Evolutionary conservation across 768 basidiomycete species (phyloP).

Genomic region (Suillus luteus): DNA sequence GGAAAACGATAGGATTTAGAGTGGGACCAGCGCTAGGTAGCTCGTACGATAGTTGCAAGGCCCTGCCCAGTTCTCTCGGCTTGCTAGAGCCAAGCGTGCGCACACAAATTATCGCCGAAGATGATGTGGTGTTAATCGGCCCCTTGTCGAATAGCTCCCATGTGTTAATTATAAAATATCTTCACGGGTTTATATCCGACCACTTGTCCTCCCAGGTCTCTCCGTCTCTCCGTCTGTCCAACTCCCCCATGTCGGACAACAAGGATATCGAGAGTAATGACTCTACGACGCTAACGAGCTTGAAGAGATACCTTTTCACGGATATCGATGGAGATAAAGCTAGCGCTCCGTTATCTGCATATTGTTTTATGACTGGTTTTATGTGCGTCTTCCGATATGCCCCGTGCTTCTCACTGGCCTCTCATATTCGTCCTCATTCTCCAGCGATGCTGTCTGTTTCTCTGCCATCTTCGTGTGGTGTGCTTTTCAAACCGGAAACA

Average conservation of each 20-base stretch:
- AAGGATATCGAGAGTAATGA: conserved; percentile 41
- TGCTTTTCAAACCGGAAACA: conserved; percentile 79
- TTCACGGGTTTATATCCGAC: not conserved
- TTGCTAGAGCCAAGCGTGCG: not conserved
- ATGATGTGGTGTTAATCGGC: not conserved
- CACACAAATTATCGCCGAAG: not conserved
- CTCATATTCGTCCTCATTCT: not conserved
- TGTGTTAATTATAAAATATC: not conserved
- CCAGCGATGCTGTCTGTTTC: conserved; percentile 67
- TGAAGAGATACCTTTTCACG: conserved; percentile 22
- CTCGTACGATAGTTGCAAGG: no score
- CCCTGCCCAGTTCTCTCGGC: not conserved
- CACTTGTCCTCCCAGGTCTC: conserved; percentile 76
- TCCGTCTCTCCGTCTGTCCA: conserved; percentile 65
- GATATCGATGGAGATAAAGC: conserved; percentile 33
- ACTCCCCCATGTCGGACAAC: conserved; percentile 54
- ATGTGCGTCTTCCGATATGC: conserved; percentile 46
- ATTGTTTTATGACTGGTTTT: conserved; percentile 75
- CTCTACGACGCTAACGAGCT: conserved; percentile 11
- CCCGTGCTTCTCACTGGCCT: not conserved
- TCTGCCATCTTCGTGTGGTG: conserved; percentile 80
- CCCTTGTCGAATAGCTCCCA: not conserved
- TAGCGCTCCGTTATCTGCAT: conserved; percentile 56
- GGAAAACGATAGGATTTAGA: not conserved
- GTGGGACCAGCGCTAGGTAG: not conserved